Percentiles rank a stretch among this genome's conserved stretches.
Conservation (phyloP, 176 grass and related monocot genomes). For the Oropetium thomaeum region DNA sequence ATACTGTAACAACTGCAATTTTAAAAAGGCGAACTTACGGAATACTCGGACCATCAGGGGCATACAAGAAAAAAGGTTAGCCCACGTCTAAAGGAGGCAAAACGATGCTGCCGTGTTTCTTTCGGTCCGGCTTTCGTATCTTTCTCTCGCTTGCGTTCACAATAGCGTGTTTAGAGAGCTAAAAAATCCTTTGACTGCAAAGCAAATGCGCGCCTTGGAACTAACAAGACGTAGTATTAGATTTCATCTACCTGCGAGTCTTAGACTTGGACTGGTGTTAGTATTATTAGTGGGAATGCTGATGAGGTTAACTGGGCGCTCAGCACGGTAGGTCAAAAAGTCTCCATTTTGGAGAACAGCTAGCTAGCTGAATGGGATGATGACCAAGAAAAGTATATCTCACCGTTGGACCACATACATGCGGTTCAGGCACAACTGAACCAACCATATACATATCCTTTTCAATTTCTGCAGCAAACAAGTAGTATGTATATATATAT, state of each 20-base stretch:
- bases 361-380: not conserved
- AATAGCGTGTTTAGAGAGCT: not conserved
- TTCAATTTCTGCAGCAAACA: too few relatives aligned
- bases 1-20: not conserved
- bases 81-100: not conserved
- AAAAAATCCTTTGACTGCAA: not conserved
- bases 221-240: not conserved
- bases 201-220: conserved; percentile 12
- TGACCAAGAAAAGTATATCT: conserved; percentile 21
- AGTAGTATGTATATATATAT: too few relatives aligned
- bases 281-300: conserved; percentile 2
- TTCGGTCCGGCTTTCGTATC: conserved; percentile 34
- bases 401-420: not conserved
- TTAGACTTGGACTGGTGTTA: not conserved
- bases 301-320: conserved; percentile 28
- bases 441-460: not conserved
- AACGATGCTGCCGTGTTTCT: conserved; percentile 53
- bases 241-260: not conserved
- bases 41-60: not conserved
- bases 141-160: conserved; percentile 29
- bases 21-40: not conserved
- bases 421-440: conserved; percentile 20
- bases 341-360: not conserved
- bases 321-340: conserved; percentile 4
- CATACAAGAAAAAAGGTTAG: not conserved